Base-by-base conservation (phyloP, 2,329 filamentous ascomycete species). In the Paecilomyces niveus region DNA sequence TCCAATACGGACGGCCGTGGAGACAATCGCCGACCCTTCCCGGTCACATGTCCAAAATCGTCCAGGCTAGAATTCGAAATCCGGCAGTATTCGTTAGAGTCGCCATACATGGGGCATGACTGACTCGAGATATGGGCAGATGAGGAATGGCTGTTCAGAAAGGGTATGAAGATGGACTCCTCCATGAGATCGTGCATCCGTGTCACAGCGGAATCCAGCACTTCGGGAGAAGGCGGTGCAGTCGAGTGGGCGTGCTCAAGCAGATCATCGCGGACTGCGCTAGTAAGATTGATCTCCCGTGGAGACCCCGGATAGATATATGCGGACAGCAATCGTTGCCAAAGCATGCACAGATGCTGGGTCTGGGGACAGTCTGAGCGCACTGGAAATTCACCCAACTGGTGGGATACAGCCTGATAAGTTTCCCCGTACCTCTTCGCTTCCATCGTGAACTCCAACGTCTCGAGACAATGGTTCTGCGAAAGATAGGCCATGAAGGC, bases 101-200 rank as follows among this genome's bases (percentile, higher is more conserved):
- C 70, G 68, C 61, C 70, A 64, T 70, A 75, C 60, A 68, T 76
- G 65, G 67, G 75, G 65, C 70, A 81, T 68, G 70, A 76, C 72
- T 66, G 74, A 64, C 78, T 75, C 50, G 71, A 65, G n/a, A 82
- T 77, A 32, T 72, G 70, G 1, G 78, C 76, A 52, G 80, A 77
- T 1, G 79, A 76, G 59, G 79, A 80, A 54, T 81, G 76, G 62
- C 80, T 83, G 74, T 96, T 93, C 57, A 97, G 81, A 70, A 97
- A 99, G 0, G 93, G 92, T 0, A 96, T 87, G 55, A 97, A 81
- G 0, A 97, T 90, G 3, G 92, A 97, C 72, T 97, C 94, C 67
- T 96, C 95, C 92, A 99, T 97, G 58, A 99, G 80, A 66, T 97
- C 94, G 72, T 93, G 92, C 49, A 97, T 90, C 61, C 96, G 95